Percentiles rank a stretch among this genome's conserved stretches.
These are phyloP conservation scores for Ganoderma resinaceum DNA, from an alignment of 1,284 basidiomycete species.

Conservation along the genomic window DNA sequence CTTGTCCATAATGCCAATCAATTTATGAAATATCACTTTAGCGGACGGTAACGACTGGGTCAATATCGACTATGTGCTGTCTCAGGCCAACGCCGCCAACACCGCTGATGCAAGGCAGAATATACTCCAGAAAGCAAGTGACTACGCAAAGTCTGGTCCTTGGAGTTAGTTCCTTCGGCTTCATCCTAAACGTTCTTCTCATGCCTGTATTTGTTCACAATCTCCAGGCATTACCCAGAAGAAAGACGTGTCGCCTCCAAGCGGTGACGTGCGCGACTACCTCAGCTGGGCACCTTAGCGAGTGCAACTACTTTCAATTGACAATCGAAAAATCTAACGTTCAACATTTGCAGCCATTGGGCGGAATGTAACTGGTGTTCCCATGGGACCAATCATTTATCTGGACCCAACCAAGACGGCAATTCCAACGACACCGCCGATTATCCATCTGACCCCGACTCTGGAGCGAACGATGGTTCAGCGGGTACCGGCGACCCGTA, in stretches of 20 bases:
- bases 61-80: slow-evolving; percentile 40
- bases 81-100: slow-evolving; percentile 33
- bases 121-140: slow-evolving; percentile 53
- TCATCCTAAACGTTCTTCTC: background rate
- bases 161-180: slow-evolving; percentile 51
- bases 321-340: slow-evolving; percentile 16
- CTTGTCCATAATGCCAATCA: background rate
- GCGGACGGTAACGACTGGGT: slow-evolving; percentile 46
- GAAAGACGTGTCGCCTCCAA: slow-evolving; percentile 36
- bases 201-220: too few species aligned
- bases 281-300: slow-evolving; percentile 68
- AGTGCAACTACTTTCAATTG: slow-evolving; percentile 22
- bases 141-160: slow-evolving; percentile 52
- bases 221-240: slow-evolving; percentile 34
- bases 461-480: slow-evolving; percentile 12
- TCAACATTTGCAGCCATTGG: slow-evolving; percentile 55
- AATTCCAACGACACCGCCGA: slow-evolving; percentile 20
- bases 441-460: background rate
- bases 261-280: slow-evolving; percentile 57
- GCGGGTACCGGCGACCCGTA: slow-evolving; percentile 22
- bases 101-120: slow-evolving; percentile 51
- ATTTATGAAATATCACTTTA: background rate
- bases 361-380: slow-evolving; percentile 58
- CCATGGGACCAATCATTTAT: slow-evolving; percentile 39
- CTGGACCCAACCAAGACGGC: slow-evolving; percentile 31